These are phyloP conservation scores for Graphilbum sp. DNA, from an alignment of 2,329 filamentous ascomycete species.

Conservation along the genomic window DNA sequence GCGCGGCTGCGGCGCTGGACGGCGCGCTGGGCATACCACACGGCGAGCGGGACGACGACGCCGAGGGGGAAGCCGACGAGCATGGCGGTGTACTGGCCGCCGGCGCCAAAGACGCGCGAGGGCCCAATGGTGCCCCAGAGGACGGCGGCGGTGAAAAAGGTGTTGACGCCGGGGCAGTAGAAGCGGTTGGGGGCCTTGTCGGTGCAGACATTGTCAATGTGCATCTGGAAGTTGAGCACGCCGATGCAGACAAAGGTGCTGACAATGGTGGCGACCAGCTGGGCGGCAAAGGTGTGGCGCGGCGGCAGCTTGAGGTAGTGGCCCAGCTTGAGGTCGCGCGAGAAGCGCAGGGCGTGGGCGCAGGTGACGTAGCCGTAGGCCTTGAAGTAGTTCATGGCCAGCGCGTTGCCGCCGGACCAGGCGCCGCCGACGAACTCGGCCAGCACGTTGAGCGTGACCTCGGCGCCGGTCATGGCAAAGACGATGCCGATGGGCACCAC, in stretches of 20 bases:
- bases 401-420: conserved; percentile 30
- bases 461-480: conserved; percentile 35
- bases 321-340: conserved; percentile 14
- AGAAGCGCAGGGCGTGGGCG: conserved; percentile 10
- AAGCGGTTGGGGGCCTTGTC: conserved; percentile 30
- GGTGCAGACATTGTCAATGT: conserved; percentile 37
- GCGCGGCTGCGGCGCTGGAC: conserved; percentile 11
- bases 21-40: conserved; percentile 12
- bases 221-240: conserved; percentile 18
- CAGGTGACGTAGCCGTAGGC: conserved; percentile 8
- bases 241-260: conserved; percentile 19
- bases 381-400: conserved; percentile 40
- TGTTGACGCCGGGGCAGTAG: conserved; percentile 38
- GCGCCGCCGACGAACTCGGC: conserved; percentile 38
- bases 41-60: conserved; percentile 12
- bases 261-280: conserved; percentile 20
- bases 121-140: conserved; percentile 47
- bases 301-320: conserved; percentile 17
- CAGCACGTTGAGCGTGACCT: conserved; percentile 35
- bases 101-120: conserved; percentile 30
- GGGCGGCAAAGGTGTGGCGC: conserved; percentile 19
- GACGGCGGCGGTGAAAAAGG: conserved; percentile 44
- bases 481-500: conserved; percentile 36
- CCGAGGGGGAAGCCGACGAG: conserved; percentile 35
- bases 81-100: conserved; percentile 28